Conservation (phyloP, 441 rosid species). For the Adansonia gregorii region DNA sequence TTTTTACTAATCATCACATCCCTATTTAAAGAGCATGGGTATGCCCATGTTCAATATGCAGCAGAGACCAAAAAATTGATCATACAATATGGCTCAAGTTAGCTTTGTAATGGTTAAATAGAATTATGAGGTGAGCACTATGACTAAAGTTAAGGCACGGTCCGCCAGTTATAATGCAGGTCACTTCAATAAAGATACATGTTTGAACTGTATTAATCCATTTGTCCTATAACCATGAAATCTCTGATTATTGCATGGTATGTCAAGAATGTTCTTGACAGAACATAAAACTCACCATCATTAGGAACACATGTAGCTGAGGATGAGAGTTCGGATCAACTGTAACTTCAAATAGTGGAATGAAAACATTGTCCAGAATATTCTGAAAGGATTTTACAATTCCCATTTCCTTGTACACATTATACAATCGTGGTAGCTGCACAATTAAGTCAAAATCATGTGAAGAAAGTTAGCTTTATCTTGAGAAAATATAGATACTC, state of each 20-base stretch:
- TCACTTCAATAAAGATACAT: background rate
- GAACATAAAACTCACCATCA: conserved; percentile 42
- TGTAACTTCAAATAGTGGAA: conserved; percentile 79
- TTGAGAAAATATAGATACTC: background rate
- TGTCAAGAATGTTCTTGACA: background rate
- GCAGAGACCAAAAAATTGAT: background rate
- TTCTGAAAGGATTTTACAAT: conserved; percentile 77
- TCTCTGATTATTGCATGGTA: background rate
- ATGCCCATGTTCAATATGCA: background rate
- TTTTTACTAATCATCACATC: background rate
- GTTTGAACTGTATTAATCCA: conserved; percentile 4
- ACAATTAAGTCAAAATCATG: conserved; percentile 26
- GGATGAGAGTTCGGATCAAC: conserved; percentile 77
- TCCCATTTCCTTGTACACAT: conserved; percentile 74
- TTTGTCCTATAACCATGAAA: conserved; percentile 8
- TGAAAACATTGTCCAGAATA: conserved; percentile 72
- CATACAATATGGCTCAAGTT: background rate
- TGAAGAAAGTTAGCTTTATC: background rate
- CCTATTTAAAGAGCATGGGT: background rate
- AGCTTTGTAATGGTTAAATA: background rate
- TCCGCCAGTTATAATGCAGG: conserved; percentile 3
- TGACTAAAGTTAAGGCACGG: background rate
- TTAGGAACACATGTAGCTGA: conserved; percentile 66
- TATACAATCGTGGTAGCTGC: conserved; percentile 78
- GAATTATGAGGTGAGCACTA: background rate